Base-by-base conservation (phyloP, 2,329 filamentous ascomycete species). In the Ophiostoma triangulosporum region DNA sequence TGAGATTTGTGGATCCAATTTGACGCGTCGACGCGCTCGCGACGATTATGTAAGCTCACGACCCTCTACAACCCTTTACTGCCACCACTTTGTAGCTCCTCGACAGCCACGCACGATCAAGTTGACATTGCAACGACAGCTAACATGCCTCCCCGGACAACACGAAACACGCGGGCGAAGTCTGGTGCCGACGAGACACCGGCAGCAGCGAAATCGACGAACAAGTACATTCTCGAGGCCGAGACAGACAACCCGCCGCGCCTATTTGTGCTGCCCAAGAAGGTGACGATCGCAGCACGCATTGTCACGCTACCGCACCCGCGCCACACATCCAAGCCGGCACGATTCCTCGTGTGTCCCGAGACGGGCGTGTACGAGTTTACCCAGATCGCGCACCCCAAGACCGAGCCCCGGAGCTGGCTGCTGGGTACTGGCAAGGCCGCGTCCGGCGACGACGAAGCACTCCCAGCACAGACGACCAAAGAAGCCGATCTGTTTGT, bases 401-500 rank as follows among this genome's bases (percentile, higher is more conserved):
- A 72, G 52, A 67, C 71, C 4, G 70, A 67, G 1, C 80, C 80
- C 3, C 71, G 75, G 52, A 84, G 81, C 61, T 85, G 80, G 81
- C 66, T 86, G 29, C 69, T 85, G 50, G 51, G 36, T 1, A 55
- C 55, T 8, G 61, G 57, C 33, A n/a, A 50, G 3, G 29, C 15
- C n/a, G n/a, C n/a, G n/a, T n/a, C n/a, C n/a, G n/a, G n/a, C 14
- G 27, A 8, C 2, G 27, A 26, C 43, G 57, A 43, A 7, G 57
- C 24, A 7, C 63, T 67, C n/a, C 54, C 61, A n/a, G 56, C 66
- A 0, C 66, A 69, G 35, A 60, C 88, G 24, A 76, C 81, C 32
- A 81, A 82, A 61, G 75, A 74, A 43, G 81, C 88, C 32, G 81
- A 89, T 56, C 70, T 97, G n/a, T 84, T 86, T 62, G 69, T 97